Evolutionary conservation across 176 grass and related monocot species (phyloP).

Genomic region (Miscanthus lutarioriparius): DNA sequence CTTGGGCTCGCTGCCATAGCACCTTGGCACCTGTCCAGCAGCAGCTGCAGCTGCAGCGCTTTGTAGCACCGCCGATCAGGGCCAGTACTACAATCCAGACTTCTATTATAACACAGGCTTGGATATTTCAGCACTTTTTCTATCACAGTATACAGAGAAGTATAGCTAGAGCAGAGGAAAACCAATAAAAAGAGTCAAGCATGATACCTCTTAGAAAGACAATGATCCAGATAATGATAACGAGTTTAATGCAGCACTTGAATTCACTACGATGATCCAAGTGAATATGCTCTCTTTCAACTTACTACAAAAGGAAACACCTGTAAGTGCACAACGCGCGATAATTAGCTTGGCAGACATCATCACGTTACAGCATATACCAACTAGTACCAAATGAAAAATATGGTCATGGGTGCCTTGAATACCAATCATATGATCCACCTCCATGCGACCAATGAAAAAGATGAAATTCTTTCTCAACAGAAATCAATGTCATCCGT

Average conservation of each 20-base stretch:
- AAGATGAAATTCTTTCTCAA: not conserved
- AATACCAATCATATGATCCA: not conserved
- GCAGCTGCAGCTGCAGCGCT: too few relatives aligned
- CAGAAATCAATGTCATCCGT: not conserved
- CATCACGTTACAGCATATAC: not conserved
- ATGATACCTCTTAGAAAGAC: not conserved
- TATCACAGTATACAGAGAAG: not conserved
- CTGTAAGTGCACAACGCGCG: not conserved
- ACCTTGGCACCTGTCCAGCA: too few relatives aligned
- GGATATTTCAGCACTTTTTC: slow-evolving; percentile 6
- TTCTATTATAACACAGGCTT: not conserved
- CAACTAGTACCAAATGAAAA: slow-evolving; percentile 6
- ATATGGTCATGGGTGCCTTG: not conserved
- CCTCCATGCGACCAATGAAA: not conserved
- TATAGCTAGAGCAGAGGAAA: not conserved
- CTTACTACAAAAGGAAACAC: slow-evolving; percentile 32
- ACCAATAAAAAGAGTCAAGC: slow-evolving; percentile 10
- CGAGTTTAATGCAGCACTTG: not conserved
- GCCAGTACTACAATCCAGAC: not conserved
- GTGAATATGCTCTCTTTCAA: slow-evolving; percentile 24
- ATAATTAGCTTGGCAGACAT: slow-evolving; percentile 6
- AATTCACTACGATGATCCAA: not conserved
- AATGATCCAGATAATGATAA: not conserved
- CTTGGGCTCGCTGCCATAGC: too few relatives aligned
- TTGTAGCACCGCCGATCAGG: too few relatives aligned